Evolutionary conservation across 2,329 filamentous ascomycete genomes (phyloP).

Genomic region (Fusarium camptoceras): DNA sequence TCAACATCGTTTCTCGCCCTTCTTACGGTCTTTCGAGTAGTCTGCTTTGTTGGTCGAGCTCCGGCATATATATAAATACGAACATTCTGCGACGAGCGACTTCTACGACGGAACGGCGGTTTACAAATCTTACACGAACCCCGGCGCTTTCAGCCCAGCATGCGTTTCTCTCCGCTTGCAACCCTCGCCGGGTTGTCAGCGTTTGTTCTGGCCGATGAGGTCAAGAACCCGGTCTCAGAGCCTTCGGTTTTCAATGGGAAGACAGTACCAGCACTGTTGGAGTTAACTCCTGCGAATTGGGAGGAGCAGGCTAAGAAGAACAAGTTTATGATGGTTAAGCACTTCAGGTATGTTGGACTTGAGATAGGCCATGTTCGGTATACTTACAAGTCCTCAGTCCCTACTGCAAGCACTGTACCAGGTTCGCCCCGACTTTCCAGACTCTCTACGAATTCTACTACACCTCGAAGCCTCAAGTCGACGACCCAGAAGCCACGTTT

Average conservation of each 20-base stretch:
- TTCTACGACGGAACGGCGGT: neutral
- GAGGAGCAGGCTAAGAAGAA: constrained; percentile 65
- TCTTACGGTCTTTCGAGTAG: constrained; percentile 4
- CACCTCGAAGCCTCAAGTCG: constrained; percentile 79
- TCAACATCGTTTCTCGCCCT: constrained; percentile 12
- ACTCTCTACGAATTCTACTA: constrained; percentile 95
- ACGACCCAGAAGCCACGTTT: constrained; percentile 71
- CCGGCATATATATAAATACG: neutral
- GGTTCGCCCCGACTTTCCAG: constrained; percentile 86
- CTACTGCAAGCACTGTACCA: constrained; percentile 78
- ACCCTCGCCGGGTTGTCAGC: constrained; percentile 60
- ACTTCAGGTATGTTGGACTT: constrained; percentile 70
- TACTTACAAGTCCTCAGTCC: constrained; percentile 57
- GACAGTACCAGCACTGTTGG: constrained; percentile 72
- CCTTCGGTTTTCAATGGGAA: constrained; percentile 74
- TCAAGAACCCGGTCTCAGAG: constrained; percentile 49
- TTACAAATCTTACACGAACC: constrained; percentile 17
- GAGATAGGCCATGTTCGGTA: neutral
- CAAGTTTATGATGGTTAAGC: constrained; percentile 69
- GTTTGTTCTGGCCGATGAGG: constrained; percentile 50
- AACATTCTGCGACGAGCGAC: neutral
- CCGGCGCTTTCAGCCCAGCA: constrained; percentile 38
- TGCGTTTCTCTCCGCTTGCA: constrained; percentile 55
- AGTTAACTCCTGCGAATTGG: constrained; percentile 69
- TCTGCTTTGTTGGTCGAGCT: neutral